These are phyloP conservation scores for Suzukiozyma palmioleophila DNA, from an alignment of 1,139 yeast species.

Conservation along the genomic window DNA sequence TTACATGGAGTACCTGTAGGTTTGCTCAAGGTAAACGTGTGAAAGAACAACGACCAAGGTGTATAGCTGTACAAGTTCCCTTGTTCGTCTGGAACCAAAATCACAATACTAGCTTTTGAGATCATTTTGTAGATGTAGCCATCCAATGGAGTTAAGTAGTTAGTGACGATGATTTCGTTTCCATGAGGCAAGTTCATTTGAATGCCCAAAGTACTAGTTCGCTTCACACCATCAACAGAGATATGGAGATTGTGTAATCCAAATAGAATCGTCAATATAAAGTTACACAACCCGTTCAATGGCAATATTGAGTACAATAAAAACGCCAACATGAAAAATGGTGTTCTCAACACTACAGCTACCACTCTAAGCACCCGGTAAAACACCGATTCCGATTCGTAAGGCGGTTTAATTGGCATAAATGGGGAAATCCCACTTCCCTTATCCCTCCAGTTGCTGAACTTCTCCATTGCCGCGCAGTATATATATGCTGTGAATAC, in stretches of 20 bases:
- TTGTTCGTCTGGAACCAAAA: slow-evolving; percentile 40
- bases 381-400: slow-evolving; percentile 5
- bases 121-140: slow-evolving; percentile 31
- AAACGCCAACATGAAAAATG: slow-evolving; percentile 20
- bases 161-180: slow-evolving; percentile 46
- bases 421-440: slow-evolving; percentile 84
- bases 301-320: slow-evolving; percentile 15
- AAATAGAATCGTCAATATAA: slow-evolving; percentile 16
- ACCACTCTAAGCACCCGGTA: slow-evolving; percentile 4
- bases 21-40: slow-evolving; percentile 21
- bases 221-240: slow-evolving; percentile 49
- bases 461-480: slow-evolving; percentile 57
- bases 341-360: slow-evolving; percentile 22
- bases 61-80: slow-evolving; percentile 36
- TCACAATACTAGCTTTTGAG: slow-evolving; percentile 26
- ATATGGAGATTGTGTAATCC: slow-evolving; percentile 32
- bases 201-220: slow-evolving; percentile 32
- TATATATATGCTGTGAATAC: neutral
- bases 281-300: slow-evolving; percentile 12
- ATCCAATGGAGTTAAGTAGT: slow-evolving; percentile 56
- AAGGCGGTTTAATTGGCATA: slow-evolving; percentile 41
- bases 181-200: slow-evolving; percentile 32
- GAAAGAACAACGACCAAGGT: slow-evolving; percentile 29
- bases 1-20: slow-evolving; percentile 14
- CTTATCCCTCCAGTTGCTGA: slow-evolving; percentile 69